phyloP scores from a whole-genome alignment of 371 early-diverging fungal genomes.

The Apophysomyces elegans region DNA sequence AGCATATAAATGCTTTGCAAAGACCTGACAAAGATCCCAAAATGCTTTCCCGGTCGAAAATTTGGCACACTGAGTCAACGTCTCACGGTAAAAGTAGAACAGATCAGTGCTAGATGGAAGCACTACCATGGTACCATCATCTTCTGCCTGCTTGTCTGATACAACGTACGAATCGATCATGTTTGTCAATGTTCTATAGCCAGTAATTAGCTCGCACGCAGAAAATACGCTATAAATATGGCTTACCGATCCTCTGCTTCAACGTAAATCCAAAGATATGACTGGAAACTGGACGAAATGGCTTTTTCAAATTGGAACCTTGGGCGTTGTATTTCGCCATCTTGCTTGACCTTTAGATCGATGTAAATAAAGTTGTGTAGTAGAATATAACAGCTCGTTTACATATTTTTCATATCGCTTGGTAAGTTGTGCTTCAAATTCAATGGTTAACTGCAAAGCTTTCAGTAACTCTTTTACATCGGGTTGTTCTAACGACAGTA shows the following conservation, averaged over 20 bases:
- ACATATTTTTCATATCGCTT: slow-evolving; percentile 67
- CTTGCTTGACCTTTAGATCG: slow-evolving; percentile 16
- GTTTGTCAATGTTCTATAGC: slow-evolving; percentile 51
- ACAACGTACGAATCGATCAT: slow-evolving; percentile 64
- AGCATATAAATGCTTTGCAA: slow-evolving; percentile 75
- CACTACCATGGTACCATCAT: slow-evolving; percentile 67
- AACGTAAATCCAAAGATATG: slow-evolving; percentile 82
- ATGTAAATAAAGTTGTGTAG: neutral
- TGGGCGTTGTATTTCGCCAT: slow-evolving; percentile 4
- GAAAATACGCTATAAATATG: neutral
- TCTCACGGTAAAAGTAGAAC: slow-evolving; percentile 87
- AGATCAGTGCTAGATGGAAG: slow-evolving; percentile 89
- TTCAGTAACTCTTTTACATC: slow-evolving; percentile 75
- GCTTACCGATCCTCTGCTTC: slow-evolving; percentile 80
- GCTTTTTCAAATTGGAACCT: slow-evolving; percentile 63
- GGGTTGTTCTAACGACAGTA: slow-evolving; percentile 53
- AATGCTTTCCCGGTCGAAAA: slow-evolving; percentile 87
- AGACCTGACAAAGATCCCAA: slow-evolving; percentile 71
- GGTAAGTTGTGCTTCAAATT: slow-evolving; percentile 86
- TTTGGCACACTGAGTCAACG: slow-evolving; percentile 81
- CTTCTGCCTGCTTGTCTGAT: slow-evolving; percentile 48
- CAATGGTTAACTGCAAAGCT: slow-evolving; percentile 81
- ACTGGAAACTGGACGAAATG: slow-evolving; percentile 88
- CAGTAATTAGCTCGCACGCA: neutral
- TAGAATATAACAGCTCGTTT: slow-evolving; percentile 7